Evolutionary conservation across 1,284 basidiomycete genomes (phyloP).

Genomic region (Macrocystidia cucumis): DNA sequence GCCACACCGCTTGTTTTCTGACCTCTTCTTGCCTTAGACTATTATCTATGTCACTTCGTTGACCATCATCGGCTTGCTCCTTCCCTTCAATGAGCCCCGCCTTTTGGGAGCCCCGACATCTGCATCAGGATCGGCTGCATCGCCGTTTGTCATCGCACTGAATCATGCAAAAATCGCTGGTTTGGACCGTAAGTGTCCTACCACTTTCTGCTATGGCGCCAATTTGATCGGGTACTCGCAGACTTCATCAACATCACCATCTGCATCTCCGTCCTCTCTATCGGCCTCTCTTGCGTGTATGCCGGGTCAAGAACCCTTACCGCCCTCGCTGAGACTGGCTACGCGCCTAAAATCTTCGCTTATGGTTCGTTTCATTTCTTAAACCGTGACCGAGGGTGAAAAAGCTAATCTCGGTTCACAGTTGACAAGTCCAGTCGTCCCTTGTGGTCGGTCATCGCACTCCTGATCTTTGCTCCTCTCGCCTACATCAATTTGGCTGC

Average conservation of each 20-base stretch:
- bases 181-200: slow-evolving; percentile 39
- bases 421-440: slow-evolving; percentile 38
- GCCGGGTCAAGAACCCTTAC: slow-evolving; percentile 60
- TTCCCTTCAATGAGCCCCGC: slow-evolving; percentile 15
- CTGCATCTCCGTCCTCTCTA: slow-evolving; percentile 63
- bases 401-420: slow-evolving; percentile 5
- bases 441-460: slow-evolving; percentile 26
- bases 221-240: slow-evolving; percentile 7
- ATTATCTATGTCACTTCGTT: slow-evolving; percentile 34
- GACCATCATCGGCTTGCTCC: slow-evolving; percentile 25
- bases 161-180: slow-evolving; percentile 49
- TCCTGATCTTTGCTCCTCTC: slow-evolving; percentile 27
- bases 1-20: too few species aligned
- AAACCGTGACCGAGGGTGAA: too few species aligned
- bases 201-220: not conserved
- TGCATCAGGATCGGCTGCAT: slow-evolving; percentile 30
- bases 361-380: slow-evolving; percentile 18
- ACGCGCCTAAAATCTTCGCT: slow-evolving; percentile 53
- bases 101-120: slow-evolving; percentile 20
- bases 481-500: slow-evolving; percentile 28
- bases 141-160: slow-evolving; percentile 64
- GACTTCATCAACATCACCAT: slow-evolving; percentile 66
- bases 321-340: slow-evolving; percentile 59
- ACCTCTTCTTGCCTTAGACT: slow-evolving; percentile 24
- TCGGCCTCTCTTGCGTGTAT: slow-evolving; percentile 64